These are phyloP conservation scores for Taxawa tesnikishii DNA, from an alignment of 2,329 filamentous ascomycete species.

Conservation along the genomic window DNA sequence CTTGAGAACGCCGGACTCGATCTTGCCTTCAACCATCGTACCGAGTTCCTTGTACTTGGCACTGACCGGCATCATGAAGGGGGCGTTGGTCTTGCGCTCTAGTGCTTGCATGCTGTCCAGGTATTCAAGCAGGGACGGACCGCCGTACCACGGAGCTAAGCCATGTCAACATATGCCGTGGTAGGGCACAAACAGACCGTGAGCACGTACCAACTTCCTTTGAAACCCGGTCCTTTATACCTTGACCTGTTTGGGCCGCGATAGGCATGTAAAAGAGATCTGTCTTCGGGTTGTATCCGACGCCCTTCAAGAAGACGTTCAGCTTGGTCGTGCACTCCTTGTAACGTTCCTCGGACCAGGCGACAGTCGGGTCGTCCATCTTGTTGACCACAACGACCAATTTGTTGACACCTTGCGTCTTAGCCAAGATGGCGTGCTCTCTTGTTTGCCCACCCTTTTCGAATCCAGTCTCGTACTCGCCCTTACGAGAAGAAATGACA, in stretches of 20 bases:
- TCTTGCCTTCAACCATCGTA: slow-evolving; percentile 94
- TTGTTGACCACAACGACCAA: slow-evolving; percentile 94
- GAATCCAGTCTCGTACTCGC: slow-evolving; percentile 97
- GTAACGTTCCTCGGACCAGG: slow-evolving; percentile 90
- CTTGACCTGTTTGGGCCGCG: slow-evolving; percentile 72
- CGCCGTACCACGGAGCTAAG: slow-evolving; percentile 78
- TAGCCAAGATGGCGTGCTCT: slow-evolving; percentile 94
- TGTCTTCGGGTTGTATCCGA: slow-evolving; percentile 85
- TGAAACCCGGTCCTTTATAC: slow-evolving; percentile 80
- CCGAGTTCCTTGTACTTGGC: slow-evolving; percentile 97
- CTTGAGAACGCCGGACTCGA: slow-evolving; percentile 87
- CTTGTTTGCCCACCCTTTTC: slow-evolving; percentile 93
- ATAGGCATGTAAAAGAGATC: slow-evolving; percentile 95
- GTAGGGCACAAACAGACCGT: too few relatives aligned
- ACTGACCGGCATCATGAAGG: slow-evolving; percentile 97
- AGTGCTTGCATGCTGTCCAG: slow-evolving; percentile 87
- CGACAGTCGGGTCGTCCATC: slow-evolving; percentile 95
- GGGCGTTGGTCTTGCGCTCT: slow-evolving; percentile 91
- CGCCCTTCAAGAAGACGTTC: slow-evolving; percentile 72
- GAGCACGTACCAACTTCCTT: too few relatives aligned
- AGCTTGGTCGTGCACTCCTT: slow-evolving; percentile 90
- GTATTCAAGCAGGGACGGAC: slow-evolving; percentile 86
- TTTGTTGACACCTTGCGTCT: slow-evolving; percentile 97
- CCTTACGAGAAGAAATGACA: slow-evolving; percentile 92
- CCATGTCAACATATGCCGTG: too few relatives aligned